Percentiles rank a stretch among this genome's conserved stretches.
Evolutionary conservation across 2,329 filamentous ascomycete genomes (phyloP).

Genomic region (Periconia macrospinosa): DNA sequence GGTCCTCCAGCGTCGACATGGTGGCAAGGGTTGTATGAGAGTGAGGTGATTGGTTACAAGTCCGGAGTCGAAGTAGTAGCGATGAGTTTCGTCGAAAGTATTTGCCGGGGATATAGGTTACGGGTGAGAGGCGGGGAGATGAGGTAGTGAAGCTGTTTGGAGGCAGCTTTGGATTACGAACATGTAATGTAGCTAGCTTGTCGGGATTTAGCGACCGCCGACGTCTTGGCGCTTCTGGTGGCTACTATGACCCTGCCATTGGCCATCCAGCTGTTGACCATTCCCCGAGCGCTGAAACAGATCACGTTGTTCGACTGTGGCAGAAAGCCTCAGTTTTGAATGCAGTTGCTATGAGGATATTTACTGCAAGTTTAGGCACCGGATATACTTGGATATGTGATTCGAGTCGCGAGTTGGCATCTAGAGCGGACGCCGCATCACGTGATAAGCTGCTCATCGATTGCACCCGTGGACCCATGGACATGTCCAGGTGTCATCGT

Average conservation of each 20-base stretch:
- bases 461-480: too few species aligned
- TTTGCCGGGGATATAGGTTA: neutral
- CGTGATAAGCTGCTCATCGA: too few species aligned
- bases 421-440: too few species aligned
- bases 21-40: slow-evolving; percentile 36
- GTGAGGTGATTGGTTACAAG: neutral
- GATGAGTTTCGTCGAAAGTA: neutral
- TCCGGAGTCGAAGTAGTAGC: neutral
- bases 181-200: neutral
- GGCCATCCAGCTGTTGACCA: too few species aligned
- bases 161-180: slow-evolving; percentile 42
- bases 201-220: neutral
- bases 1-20: slow-evolving; percentile 92
- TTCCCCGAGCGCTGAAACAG: too few species aligned
- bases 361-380: too few species aligned
- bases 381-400: too few species aligned
- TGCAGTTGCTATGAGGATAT: too few species aligned
- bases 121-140: slow-evolving; percentile 10
- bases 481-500: too few species aligned
- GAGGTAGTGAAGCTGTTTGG: slow-evolving; percentile 21
- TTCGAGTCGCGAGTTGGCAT: too few species aligned
- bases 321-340: too few species aligned
- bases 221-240: neutral
- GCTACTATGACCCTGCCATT: neutral
- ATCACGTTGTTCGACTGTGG: too few species aligned